These are phyloP conservation scores for Chromosphaera perkinsii DNA, from an alignment of 208 protist species.

Conservation along the genomic window DNA sequence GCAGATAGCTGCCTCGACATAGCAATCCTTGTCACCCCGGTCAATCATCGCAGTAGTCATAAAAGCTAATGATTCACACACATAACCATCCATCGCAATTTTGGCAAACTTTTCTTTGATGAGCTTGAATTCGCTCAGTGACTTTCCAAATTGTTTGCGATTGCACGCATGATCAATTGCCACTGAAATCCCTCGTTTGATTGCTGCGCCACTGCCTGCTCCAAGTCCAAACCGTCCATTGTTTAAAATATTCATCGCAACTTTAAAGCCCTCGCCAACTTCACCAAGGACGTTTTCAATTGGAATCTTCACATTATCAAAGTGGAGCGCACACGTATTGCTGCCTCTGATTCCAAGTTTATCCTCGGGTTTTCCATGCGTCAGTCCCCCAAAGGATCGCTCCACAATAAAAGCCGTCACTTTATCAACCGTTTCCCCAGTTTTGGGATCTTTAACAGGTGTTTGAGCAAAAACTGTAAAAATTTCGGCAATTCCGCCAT, in stretches of 20 bases:
- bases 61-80: conserved; percentile 25
- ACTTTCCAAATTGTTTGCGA: conserved; percentile 40
- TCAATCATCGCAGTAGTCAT: conserved; percentile 30
- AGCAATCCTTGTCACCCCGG: background rate
- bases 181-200: conserved; percentile 33
- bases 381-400: conserved; percentile 21
- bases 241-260: background rate
- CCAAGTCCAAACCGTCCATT: background rate
- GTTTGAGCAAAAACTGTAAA: conserved; percentile 37
- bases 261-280: conserved; percentile 37
- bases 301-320: conserved; percentile 36
- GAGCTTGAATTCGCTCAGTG: background rate
- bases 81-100: conserved; percentile 23
- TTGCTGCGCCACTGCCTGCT: background rate
- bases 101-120: conserved; percentile 32
- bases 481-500: conserved; percentile 35
- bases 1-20: conserved; percentile 33
- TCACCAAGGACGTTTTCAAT: conserved; percentile 29
- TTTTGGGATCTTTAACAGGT: conserved; percentile 22
- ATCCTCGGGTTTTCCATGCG: conserved; percentile 30
- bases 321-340: conserved; percentile 49
- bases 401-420: conserved; percentile 39
- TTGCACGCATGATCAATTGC: conserved; percentile 34
- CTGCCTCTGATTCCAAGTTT: conserved; percentile 48
- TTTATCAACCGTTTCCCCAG: conserved; percentile 17